These are phyloP conservation scores for Geotrichum ghanense DNA, from an alignment of 805 yeast genomes.

Conservation along the genomic window DNA sequence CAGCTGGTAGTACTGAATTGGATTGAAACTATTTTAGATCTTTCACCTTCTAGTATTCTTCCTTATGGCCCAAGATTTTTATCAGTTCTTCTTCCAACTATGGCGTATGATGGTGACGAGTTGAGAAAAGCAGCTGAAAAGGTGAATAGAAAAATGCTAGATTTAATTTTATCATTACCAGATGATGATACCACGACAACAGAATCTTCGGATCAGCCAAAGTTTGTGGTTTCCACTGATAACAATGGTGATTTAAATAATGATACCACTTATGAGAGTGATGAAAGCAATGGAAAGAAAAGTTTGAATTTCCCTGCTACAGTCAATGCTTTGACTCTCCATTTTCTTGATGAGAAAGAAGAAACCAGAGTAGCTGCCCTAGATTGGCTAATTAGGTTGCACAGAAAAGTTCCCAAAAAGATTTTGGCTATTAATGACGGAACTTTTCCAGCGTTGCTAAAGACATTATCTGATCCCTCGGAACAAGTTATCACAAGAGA, in stretches of 20 bases:
- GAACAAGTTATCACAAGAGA: slow-evolving; percentile 70
- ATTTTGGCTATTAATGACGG: slow-evolving; percentile 38
- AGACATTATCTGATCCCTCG: slow-evolving; percentile 61
- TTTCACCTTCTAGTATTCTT: slow-evolving; percentile 66
- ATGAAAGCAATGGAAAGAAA: neutral
- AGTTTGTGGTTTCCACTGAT: neutral
- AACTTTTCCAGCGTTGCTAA: slow-evolving; percentile 65
- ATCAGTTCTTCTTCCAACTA: slow-evolving; percentile 51
- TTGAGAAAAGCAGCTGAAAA: slow-evolving; percentile 42
- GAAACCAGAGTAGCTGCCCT: slow-evolving; percentile 72
- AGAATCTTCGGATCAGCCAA: neutral
- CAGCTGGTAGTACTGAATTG: slow-evolving; percentile 73
- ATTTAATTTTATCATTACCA: slow-evolving; percentile 36
- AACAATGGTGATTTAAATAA: neutral
- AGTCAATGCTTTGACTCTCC: slow-evolving; percentile 59
- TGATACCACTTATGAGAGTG: neutral
- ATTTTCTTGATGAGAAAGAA: slow-evolving; percentile 65
- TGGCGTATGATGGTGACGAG: slow-evolving; percentile 40
- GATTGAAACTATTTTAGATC: slow-evolving; percentile 61
- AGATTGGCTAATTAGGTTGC: slow-evolving; percentile 82
- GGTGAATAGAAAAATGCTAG: slow-evolving; percentile 47
- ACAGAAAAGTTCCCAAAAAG: slow-evolving; percentile 52
- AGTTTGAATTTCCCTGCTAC: slow-evolving; percentile 44
- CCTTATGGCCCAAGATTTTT: slow-evolving; percentile 66
- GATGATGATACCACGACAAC: slow-evolving; percentile 12